Evolutionary conservation across 2,329 filamentous ascomycete species (phyloP).

Genomic region (Colletotrichum falcatum): DNA sequence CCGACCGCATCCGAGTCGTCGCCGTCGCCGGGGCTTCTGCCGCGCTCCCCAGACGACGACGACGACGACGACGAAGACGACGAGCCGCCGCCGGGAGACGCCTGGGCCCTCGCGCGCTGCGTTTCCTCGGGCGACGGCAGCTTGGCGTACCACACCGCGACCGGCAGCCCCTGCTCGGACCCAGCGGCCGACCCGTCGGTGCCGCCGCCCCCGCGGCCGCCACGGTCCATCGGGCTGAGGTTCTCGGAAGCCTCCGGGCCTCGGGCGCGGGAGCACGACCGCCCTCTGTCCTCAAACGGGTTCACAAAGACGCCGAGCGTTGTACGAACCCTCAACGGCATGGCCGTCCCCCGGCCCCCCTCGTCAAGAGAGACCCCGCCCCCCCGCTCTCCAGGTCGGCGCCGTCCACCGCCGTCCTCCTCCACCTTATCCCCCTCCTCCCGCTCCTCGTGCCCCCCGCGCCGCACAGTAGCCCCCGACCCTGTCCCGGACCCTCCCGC

Average conservation of each 20-base stretch:
- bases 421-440: too few relatives aligned
- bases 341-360: neutral
- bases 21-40: neutral
- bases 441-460: too few relatives aligned
- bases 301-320: neutral
- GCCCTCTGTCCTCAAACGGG: neutral
- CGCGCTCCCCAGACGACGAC: neutral
- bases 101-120: neutral
- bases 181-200: fast-evolving
- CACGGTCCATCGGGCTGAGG: neutral
- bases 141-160: neutral
- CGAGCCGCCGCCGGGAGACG: neutral
- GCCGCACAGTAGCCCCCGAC: too few relatives aligned
- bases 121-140: neutral
- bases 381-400: neutral
- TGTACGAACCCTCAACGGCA: neutral
- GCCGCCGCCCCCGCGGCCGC: too few relatives aligned
- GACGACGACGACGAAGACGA: neutral
- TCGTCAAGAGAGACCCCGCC: neutral
- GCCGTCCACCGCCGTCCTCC: too few relatives aligned
- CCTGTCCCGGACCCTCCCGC: too few relatives aligned
- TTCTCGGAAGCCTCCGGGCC: neutral
- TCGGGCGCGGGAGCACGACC: neutral
- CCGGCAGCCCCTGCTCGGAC: too few relatives aligned
- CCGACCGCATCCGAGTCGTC: neutral